These are phyloP conservation scores for Populus hybrid DNA, from an alignment of 441 rosid genomes.

Conservation along the genomic window DNA sequence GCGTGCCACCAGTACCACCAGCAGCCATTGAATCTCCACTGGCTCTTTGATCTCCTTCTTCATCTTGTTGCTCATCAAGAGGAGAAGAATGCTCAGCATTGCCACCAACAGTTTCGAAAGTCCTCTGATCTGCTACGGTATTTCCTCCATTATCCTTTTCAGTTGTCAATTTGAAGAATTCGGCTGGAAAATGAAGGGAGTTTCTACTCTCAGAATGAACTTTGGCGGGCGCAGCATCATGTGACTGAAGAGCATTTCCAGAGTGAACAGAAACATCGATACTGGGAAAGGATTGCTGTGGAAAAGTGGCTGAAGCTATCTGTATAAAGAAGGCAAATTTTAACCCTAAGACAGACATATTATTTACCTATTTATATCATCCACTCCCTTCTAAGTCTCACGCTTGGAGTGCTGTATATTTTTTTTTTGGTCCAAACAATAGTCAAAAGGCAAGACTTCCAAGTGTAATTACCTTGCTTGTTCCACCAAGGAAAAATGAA, in stretches of 20 bases:
- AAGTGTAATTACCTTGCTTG: conserved; percentile 44
- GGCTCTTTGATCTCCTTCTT: conserved; percentile 65
- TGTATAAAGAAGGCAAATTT: conserved; percentile 20
- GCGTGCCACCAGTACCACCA: conserved; percentile 49
- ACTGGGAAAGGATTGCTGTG: conserved; percentile 47
- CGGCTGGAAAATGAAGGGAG: conserved; percentile 32
- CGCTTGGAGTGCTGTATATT: background rate
- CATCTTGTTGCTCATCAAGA: conserved; percentile 63
- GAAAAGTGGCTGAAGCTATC: conserved; percentile 25
- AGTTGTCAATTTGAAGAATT: conserved; percentile 35
- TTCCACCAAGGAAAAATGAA: conserved; percentile 47
- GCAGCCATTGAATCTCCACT: conserved; percentile 53
- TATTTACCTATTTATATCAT: background rate
- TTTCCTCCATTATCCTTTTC: conserved; percentile 39
- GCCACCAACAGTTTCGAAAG: conserved; percentile 38
- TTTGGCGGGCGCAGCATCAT: conserved; percentile 34
- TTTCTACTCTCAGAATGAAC: conserved; percentile 37
- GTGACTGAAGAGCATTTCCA: conserved; percentile 46
- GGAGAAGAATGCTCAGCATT: conserved; percentile 48
- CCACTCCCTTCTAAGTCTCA: background rate
- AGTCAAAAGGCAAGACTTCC: background rate
- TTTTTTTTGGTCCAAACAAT: background rate
- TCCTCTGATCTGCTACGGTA: conserved; percentile 39
- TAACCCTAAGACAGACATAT: conserved; percentile 2
- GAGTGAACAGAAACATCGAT: conserved; percentile 56